phyloP scores from a whole-genome alignment of 164 flowering plant genomes.

The Stephania japonica region DNA sequence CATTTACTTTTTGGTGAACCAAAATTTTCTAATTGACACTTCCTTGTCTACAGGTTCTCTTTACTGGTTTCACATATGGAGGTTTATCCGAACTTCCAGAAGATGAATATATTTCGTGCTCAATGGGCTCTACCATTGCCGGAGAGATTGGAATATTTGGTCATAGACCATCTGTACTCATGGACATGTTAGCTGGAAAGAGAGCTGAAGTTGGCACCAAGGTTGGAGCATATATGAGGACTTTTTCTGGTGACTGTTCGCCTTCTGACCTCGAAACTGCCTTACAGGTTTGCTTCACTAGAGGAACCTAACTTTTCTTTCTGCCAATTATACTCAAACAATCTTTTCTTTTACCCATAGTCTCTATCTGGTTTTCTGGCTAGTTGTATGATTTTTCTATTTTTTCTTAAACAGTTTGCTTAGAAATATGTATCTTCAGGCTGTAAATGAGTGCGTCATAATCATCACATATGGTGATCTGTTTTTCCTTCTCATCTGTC shows the following conservation, averaged over 20 bases:
- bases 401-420: neutral
- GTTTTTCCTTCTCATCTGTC: neutral
- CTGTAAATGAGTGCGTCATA: neutral
- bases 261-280: slow-evolving; percentile 97
- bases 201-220: slow-evolving; percentile 93
- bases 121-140: slow-evolving; percentile 92
- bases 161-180: slow-evolving; percentile 71
- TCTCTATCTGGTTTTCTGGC: neutral
- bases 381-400: neutral
- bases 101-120: slow-evolving; percentile 65
- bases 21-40: slow-evolving; percentile 2
- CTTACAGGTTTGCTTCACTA: slow-evolving; percentile 61
- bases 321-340: neutral
- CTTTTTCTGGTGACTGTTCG: slow-evolving; percentile 92
- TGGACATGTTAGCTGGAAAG: slow-evolving; percentile 98
- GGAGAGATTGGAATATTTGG: slow-evolving; percentile 98
- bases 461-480: neutral
- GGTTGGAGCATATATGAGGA: slow-evolving; percentile 87
- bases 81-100: slow-evolving; percentile 89
- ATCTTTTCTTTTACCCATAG: neutral
- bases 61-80: slow-evolving; percentile 88
- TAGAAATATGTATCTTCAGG: neutral
- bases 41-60: slow-evolving; percentile 59
- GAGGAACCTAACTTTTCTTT: neutral
- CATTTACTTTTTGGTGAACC: neutral